Conservation (phyloP, 495 filamentous ascomycete species). For the Aspergillus conjunctus region DNA sequence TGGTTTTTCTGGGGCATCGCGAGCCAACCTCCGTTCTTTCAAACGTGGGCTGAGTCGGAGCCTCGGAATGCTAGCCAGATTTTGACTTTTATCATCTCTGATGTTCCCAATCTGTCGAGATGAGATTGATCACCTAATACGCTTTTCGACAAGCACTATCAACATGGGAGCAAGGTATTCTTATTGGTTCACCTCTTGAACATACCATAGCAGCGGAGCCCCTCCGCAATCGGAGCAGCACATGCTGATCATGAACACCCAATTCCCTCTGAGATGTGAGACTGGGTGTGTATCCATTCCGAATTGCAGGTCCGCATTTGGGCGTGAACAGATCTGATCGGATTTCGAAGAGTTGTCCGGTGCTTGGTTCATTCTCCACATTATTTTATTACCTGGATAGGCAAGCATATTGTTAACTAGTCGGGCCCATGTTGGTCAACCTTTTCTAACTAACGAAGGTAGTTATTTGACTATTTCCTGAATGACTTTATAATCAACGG, state of each 20-base stretch:
- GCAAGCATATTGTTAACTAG: no score
- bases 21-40: neutral
- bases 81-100: slow-evolving; percentile 1
- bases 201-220: slow-evolving; percentile 3
- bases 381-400: no score
- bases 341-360: no score
- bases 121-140: neutral
- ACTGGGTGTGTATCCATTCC: neutral
- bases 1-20: neutral
- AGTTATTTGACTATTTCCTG: no score
- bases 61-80: neutral
- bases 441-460: no score
- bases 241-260: slow-evolving; percentile 11
- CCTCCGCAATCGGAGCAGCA: slow-evolving; percentile 17
- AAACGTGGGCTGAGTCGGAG: no score
- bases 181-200: neutral
- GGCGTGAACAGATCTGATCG: no score
- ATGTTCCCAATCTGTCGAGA: neutral
- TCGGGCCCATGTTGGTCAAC: no score
- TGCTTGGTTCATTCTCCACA: no score
- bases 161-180: no score
- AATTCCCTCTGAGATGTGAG: slow-evolving; percentile 2
- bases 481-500: no score
- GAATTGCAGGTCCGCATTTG: neutral
- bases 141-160: neutral